Evolutionary conservation across 176 grass and related monocot genomes (phyloP), one percentile per base, ranked within the genome.

Genomic region (Areca catechu): DNA sequence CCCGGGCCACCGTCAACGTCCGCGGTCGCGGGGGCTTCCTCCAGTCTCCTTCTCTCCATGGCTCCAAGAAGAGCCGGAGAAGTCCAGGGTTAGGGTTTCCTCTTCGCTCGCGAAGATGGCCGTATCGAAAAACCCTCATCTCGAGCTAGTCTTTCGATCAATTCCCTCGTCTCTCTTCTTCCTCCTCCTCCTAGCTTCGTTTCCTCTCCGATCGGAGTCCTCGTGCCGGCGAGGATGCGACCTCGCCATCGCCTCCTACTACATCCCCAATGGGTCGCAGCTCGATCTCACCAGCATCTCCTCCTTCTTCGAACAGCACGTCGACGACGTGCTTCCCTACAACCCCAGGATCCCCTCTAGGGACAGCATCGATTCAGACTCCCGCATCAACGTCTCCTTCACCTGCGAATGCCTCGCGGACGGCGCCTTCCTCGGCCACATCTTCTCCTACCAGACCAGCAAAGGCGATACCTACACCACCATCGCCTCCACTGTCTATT

Each of bases 351-450:
- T 62, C 19, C 5, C 7, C 22, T 17, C 51, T 50, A 5, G 19
- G 30, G 59, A 72, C 48, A 43, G 12, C 49, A 22, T 72, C 69
- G 24, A 7, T 14, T 2, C 2, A 19, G 58, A 16, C 14, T 37
- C 14, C 70, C 70, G 58, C 19, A 18, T 72, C 15, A 60, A 72
- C 28, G 50, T 72, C 58, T 62, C 27, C 24, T 72, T 72, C 70
- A 15, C 24, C 58, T 72, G 70, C 58, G 58, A 72, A 3, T 54
- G 50, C 19, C n/a, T n/a, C n/a, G n/a, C n/a, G n/a, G 29, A 54
- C 24, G 70, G 58, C 50, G 18, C 50, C 17, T 62, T 62, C 19
- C 58, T 54, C 10, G 69, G 69, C 19, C 69, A 53, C 27, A 54
- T 3, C 19, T 72, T 72, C 58, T 62, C 70, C 70, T 62, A 72